A percentile compares a stretch with the other conserved stretches of the same genome.
Conservation (phyloP, 2,329 filamentous ascomycete genomes). For the Helicocarpus griseus region DNA sequence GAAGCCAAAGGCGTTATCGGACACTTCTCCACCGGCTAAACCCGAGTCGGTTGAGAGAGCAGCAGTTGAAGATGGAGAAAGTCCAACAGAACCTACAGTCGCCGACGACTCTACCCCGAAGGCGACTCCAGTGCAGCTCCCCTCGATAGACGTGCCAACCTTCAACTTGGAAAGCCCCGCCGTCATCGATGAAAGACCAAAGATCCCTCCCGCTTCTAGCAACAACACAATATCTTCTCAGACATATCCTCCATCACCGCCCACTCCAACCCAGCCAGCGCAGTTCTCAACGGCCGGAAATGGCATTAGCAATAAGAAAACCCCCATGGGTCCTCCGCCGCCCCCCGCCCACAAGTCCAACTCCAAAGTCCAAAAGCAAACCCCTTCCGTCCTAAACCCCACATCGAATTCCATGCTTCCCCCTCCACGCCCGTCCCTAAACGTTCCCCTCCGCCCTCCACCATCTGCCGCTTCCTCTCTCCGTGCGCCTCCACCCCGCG, state of each 20-base stretch:
- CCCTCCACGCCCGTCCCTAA: conserved; percentile 21
- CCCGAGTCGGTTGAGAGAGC: not conserved
- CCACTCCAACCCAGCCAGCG: not conserved
- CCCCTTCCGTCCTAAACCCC: conserved; percentile 8
- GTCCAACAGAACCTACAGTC: not conserved
- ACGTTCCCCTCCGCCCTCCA: conserved; percentile 28
- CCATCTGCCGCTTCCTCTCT: conserved; percentile 36
- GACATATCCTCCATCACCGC: not conserved
- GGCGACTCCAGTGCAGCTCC: not conserved
- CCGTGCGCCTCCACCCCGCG: conserved; percentile 32
- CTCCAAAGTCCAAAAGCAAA: conserved; percentile 12
- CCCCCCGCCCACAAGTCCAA: no score
- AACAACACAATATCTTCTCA: conserved; percentile 8
- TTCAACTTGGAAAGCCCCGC: conserved; percentile 1
- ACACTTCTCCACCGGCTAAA: not conserved
- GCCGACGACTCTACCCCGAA: conserved; percentile 9
- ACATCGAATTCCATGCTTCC: conserved; percentile 10
- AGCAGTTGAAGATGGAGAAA: not conserved
- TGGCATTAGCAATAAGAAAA: not conserved
- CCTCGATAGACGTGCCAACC: not conserved
- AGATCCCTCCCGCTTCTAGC: not conserved
- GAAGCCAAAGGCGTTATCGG: not conserved
- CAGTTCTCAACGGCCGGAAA: not conserved
- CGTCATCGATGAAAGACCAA: not conserved
- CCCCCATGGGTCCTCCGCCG: conserved; percentile 16